Evolutionary conservation across 2,329 filamentous ascomycete species (phyloP), one percentile per base, ranked within the genome.

Genomic region (Tolypocladium paradoxum): DNA sequence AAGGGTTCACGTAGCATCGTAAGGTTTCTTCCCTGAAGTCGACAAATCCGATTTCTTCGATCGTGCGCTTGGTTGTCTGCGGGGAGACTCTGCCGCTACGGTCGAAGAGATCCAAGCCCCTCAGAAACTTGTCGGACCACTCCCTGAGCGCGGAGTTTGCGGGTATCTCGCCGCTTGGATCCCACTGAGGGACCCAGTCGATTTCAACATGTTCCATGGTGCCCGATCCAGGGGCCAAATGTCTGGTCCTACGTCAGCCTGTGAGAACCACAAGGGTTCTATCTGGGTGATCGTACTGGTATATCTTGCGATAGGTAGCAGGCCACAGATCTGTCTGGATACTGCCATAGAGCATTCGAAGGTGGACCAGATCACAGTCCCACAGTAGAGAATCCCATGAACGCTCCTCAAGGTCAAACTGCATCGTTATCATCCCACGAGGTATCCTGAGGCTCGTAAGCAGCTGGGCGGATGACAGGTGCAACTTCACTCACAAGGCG

Each of bases 191-290:
- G 48, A 79, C 75, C 68, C 88, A 88, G 68, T 97, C 90, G 52
- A 97, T 86, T 66, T 97, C 92, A 48, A 95, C 81, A 60, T 95
- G 90, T 69, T 97, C 91, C 53, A 96, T 77, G 64, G 78, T 80
- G 52, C 91, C 92, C 40, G 74, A 77, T 1, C 85, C 84, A 1
- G 90, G 89, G 60, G 83, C 83, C 29, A 96, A 76, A 64, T 95
- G 88, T 51, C 86, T 90, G 48, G 40, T 40, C 31, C 48, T 33
- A 29, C 12, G 49, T 51, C 20, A 38, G 40, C 36, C 4, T 11
- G 16, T 46, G 24, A n/a, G 16, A 31, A 46, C 3, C 24, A n/a
- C 43, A 8, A 18, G 4, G 16, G 4, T 4, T 29, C 16, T 46
- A 7, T 9, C 8, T n/a, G 24, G 6, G 43, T 18, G 16, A 2